These are phyloP conservation scores for Malus hybrid DNA, from an alignment of 331 rosid species.

Conservation along the genomic window DNA sequence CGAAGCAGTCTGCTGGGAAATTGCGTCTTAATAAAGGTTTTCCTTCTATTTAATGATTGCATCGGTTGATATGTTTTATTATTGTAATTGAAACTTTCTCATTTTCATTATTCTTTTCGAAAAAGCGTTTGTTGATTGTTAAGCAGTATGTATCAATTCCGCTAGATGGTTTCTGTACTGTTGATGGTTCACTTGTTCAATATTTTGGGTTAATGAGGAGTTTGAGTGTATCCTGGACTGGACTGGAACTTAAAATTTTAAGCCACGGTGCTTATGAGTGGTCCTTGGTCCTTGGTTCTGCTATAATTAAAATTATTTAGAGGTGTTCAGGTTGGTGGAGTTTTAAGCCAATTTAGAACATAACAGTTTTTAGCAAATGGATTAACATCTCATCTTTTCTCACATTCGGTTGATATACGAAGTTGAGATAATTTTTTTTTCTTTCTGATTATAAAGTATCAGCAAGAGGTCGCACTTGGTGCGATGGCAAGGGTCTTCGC, in stretches of 20 bases:
- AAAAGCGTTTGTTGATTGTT: background rate
- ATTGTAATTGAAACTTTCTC: background rate
- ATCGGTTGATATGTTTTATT: background rate
- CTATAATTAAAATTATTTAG: background rate
- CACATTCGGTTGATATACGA: background rate
- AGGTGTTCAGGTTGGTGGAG: background rate
- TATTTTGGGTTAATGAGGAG: background rate
- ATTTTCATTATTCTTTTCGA: background rate
- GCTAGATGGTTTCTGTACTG: background rate
- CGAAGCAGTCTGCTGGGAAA: conserved; percentile 87
- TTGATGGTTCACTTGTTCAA: background rate
- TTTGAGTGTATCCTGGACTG: background rate
- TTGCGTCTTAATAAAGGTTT: conserved; percentile 88
- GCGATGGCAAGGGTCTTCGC: too few species aligned
- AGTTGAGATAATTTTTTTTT: background rate
- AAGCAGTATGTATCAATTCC: background rate
- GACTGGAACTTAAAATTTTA: background rate
- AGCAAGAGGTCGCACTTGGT: too few species aligned
- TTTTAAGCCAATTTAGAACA: background rate
- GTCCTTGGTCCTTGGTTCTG: background rate
- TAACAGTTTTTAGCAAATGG: background rate
- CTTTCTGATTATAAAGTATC: background rate
- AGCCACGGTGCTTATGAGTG: background rate
- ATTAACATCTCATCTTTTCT: too few species aligned
- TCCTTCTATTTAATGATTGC: background rate